phyloP scores from a whole-genome alignment of 306 rosid genomes.

The Hippophae gyantsensis region DNA sequence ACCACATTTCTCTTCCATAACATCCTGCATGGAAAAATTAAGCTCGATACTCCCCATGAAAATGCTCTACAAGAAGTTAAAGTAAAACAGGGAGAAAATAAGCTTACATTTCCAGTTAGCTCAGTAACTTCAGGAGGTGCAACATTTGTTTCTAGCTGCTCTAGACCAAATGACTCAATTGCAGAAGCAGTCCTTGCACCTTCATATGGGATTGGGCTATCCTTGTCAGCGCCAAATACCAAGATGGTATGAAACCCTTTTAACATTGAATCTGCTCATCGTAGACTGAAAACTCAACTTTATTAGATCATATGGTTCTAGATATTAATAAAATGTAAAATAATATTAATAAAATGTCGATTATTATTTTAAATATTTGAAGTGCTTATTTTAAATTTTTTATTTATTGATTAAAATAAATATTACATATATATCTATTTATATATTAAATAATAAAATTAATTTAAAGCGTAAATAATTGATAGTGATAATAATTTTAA shows the following conservation, averaged over 20 bases:
- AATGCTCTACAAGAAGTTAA: not conserved
- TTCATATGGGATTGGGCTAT: conserved; percentile 72
- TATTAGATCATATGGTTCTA: conserved; percentile 27
- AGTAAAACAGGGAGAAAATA: conserved; percentile 12
- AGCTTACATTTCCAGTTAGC: conserved; percentile 64
- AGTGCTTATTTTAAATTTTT: too few relatives aligned
- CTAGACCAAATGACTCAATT: conserved; percentile 80
- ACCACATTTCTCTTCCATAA: conserved; percentile 89
- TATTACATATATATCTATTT: too few relatives aligned
- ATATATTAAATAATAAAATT: too few relatives aligned
- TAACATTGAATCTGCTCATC: conserved; percentile 90
- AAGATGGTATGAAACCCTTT: conserved; percentile 97
- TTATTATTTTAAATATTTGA: too few relatives aligned
- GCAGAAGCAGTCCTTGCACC: conserved; percentile 83
- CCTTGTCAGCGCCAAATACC: conserved; percentile 93
- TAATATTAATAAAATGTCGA: too few relatives aligned
- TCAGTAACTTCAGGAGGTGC: conserved; percentile 94
- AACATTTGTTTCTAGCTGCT: conserved; percentile 75
- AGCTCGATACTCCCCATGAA: conserved; percentile 6
- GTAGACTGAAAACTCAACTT: conserved; percentile 52
- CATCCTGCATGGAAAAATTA: conserved; percentile 40
- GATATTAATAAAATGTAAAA: too few relatives aligned
- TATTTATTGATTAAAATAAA: too few relatives aligned
- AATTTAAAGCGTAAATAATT: too few relatives aligned
- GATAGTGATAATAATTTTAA: too few relatives aligned